Base-by-base conservation (phyloP, 1,284 basidiomycete species). In the Tausonia pullulans region DNA sequence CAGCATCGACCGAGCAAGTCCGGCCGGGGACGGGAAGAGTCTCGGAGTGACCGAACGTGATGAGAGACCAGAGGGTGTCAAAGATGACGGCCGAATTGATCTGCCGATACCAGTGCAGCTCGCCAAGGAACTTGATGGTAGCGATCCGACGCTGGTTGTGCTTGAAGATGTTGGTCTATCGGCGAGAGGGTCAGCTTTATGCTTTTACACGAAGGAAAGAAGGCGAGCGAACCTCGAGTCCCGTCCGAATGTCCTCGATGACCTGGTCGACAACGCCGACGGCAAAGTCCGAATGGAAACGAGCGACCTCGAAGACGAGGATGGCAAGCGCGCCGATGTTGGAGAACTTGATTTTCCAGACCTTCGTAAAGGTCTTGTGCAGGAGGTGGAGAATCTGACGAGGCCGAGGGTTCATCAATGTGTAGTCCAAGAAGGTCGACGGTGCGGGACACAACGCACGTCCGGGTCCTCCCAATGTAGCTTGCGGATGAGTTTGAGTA, bases 31-130 rank as follows among this genome's bases (percentile, higher is more conserved):
- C 74, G 2, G 95, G 93, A 46, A 91, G 82, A 0, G 91, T 90
- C 53, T 96, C 90, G 43, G 87, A 85, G 79, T 98, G 94, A 0
- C 94, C 95, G 72, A 96, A 98, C 0, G 91, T 95, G n/a, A 92
- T 85, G 51, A 98, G 76, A 9, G 86, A 88, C 96, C 96, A 98
- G 1, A 99, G 78, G 0, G 87, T 88, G 72, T 98, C 94, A 68
- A 98, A 96, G 51, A 98, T 82, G 72, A 98, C 85, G 3, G 85
- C 81, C 6, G 90, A 92, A 70, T 87, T 88, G 71, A 98, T 79
- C 40, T 97, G 80, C n/a, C 95, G 84, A 74, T 96, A 98, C 75
- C 96, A 98, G 51, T 98, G 98, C 58, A 98, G 78, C 77, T 98
- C 96, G 58, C 95, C 96, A 2, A 98, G 82, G 74, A 94, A 98